These are phyloP conservation scores for Nicotiana paniculata DNA, from an alignment of 257 asterid species.

Conservation along the genomic window DNA sequence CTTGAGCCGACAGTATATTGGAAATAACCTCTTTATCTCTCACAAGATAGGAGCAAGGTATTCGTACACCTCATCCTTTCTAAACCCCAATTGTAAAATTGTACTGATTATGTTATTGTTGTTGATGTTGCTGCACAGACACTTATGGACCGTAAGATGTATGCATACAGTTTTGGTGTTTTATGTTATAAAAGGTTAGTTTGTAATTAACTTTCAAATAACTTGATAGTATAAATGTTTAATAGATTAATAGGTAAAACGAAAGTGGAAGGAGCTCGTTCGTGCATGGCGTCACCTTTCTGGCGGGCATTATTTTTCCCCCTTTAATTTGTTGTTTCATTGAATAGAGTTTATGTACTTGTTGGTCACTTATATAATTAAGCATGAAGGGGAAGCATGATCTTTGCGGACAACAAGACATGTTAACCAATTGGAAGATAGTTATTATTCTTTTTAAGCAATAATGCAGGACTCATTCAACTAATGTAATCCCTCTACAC, in stretches of 20 bases:
- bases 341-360: slow-evolving; percentile 34
- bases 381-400: slow-evolving; percentile 16
- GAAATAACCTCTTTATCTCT: no score
- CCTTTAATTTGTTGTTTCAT: slow-evolving; percentile 13
- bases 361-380: slow-evolving; percentile 61
- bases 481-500: slow-evolving; percentile 21
- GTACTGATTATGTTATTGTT: no score
- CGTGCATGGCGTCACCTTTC: slow-evolving; percentile 34
- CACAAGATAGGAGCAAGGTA: no score
- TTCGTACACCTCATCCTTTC: no score
- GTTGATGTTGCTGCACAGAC: not conserved
- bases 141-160: not conserved
- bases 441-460: slow-evolving; percentile 34
- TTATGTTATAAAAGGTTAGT: not conserved
- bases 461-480: slow-evolving; percentile 32
- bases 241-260: not conserved
- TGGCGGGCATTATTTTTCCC: slow-evolving; percentile 24
- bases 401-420: slow-evolving; percentile 46
- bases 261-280: not conserved
- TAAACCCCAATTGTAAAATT: no score
- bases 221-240: not conserved
- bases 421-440: slow-evolving; percentile 8
- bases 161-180: not conserved
- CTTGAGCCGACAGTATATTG: no score
- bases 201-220: not conserved